phyloP scores from a whole-genome alignment of 2,329 filamentous ascomycete genomes.

The Hypoxylon sp. region DNA sequence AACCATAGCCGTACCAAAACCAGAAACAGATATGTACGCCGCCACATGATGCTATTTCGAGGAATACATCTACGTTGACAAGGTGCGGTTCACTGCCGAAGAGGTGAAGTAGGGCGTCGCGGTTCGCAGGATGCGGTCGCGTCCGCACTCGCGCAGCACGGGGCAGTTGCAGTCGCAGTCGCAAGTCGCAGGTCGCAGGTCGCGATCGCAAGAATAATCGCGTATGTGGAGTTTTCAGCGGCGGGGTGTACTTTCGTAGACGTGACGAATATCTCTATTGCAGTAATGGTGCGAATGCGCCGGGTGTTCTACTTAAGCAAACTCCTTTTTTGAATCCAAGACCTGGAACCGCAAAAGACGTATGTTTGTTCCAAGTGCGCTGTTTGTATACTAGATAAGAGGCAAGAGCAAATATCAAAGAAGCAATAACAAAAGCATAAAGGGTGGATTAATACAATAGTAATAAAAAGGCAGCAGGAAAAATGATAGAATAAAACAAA shows the following conservation, averaged over 20 bases:
- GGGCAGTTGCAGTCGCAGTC: constrained; percentile 1
- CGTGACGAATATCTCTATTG: constrained; percentile 11
- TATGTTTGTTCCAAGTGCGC: constrained; percentile 1
- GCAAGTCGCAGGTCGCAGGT: too few relatives aligned
- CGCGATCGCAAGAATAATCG: neutral
- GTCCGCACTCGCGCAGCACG: constrained; percentile 6
- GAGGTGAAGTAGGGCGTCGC: constrained; percentile 18
- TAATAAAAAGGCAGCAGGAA: neutral
- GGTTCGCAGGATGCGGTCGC: constrained; percentile 11
- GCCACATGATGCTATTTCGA: constrained; percentile 76
- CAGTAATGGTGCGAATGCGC: constrained; percentile 1
- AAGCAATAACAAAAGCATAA: constrained; percentile 9
- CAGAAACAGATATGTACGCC: constrained; percentile 87
- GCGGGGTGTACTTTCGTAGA: neutral
- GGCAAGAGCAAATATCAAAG: constrained; percentile 11
- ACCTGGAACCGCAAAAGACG: constrained; percentile 11
- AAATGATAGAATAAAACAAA: constrained; percentile 20
- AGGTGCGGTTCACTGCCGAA: constrained; percentile 27
- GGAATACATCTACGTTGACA: constrained; percentile 36
- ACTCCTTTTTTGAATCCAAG: constrained; percentile 2
- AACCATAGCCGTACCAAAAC: constrained; percentile 92
- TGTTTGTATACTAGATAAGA: constrained; percentile 9
- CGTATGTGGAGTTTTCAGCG: constrained; percentile 6
- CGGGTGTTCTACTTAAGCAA: neutral
- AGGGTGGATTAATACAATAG: constrained; percentile 21